phyloP scores from a whole-genome alignment of 225 moss, liverwort and hornwort genomes.

The Anthoceros angustus region DNA sequence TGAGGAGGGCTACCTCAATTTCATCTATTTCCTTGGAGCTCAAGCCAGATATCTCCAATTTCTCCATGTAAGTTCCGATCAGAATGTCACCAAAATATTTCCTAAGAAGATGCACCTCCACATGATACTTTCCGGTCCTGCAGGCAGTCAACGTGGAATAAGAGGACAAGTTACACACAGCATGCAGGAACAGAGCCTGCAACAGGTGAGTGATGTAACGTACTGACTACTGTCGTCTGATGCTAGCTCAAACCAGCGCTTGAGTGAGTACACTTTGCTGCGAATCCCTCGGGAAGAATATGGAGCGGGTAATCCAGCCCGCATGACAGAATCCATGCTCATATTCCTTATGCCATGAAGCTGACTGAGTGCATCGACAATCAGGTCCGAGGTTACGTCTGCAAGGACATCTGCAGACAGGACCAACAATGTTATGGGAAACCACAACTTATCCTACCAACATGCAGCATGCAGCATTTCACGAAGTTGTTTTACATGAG shows the following conservation, averaged over 20 bases:
- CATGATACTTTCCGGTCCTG: conserved; percentile 36
- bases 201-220: background rate
- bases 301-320: conserved; percentile 41
- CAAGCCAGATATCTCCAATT: conserved; percentile 41
- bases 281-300: conserved; percentile 29
- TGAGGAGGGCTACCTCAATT: conserved; percentile 34
- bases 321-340: conserved; percentile 34
- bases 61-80: conserved; percentile 62
- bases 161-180: background rate
- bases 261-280: conserved; percentile 61
- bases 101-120: conserved; percentile 62
- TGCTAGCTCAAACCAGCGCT: conserved; percentile 61
- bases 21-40: conserved; percentile 58
- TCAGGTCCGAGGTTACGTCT: conserved; percentile 42
- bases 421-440: background rate
- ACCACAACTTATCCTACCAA: background rate
- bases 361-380: conserved; percentile 25
- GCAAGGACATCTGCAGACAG: conserved; percentile 21
- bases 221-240: conserved; percentile 51
- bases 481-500: background rate
- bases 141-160: background rate
- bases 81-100: conserved; percentile 74
- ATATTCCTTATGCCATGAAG: conserved; percentile 16
- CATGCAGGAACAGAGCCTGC: background rate
- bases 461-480: background rate